Base-by-base conservation (phyloP, 2,329 filamentous ascomycete genomes). In the Fusarium buxicola region DNA sequence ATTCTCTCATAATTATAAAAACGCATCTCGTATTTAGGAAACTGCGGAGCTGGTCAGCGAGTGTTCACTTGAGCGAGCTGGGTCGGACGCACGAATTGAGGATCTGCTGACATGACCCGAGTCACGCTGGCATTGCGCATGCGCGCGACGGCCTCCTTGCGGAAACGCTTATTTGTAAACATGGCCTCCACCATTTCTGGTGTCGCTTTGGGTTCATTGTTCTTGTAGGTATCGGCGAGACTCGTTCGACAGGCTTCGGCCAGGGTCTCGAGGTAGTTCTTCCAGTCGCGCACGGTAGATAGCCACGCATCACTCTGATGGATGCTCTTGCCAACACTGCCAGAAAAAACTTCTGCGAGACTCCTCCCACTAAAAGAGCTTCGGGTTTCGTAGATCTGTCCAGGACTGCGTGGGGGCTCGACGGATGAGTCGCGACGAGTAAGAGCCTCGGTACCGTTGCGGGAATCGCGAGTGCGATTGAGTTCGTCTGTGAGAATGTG, bases 71-170 rank as follows among this genome's bases (percentile, higher is more conserved):
- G 8, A 1, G 2, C 28, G 25, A 3, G 10, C 2, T 13, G 7
- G 4, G 15, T 7, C 7, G 13, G 11, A 69, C 76, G 59, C 59
- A 78, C 77, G 61, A 80, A 82, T 55, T 80, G 76, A 5, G 76
- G 76, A 45, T 81, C 77, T 8, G 80, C 77, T 4, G 78, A 81
- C 64, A 78, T 73, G 39, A 80, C 75, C 47, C 76, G 73, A 28
- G 75, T 77, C 12, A 82, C 73, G 55, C 78, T 81, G 4, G 76
- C 74, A 52, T 80, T 80, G 57, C 80, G 76, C 81, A 83, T 83
- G 40, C 77, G 74, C 40, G 75, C 69, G 5, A 84, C 80, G 1
- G 78, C 73, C 15, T 77, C 75, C 18, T 72, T 76, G 8, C 82
- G 77, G n/a, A 79, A 77, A 2, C 63, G 69, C 49, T 77, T 78